Evolutionary conservation across 371 early-diverging fungal species (phyloP), one percentile per base, ranked within the genome.

Genomic region (Rhizopus sp.): DNA sequence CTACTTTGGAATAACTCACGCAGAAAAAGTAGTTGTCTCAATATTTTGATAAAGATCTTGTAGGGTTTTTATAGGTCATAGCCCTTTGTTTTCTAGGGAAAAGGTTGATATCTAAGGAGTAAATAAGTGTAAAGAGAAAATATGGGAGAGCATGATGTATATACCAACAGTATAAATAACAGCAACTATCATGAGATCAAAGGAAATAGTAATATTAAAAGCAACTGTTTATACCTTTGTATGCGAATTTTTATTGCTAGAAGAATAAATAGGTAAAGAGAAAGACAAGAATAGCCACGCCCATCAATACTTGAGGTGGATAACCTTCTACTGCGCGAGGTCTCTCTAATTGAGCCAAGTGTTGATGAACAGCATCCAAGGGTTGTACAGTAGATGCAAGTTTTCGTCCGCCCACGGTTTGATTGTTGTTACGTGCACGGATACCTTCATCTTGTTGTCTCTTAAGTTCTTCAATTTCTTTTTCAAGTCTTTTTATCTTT

Each of bases 281-380:
- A 41, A 66, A 66, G 9, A 58, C 58, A 12, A 66, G 41, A 10
- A 54, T 31, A 15, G 53, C 59, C 30, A 64, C 51, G 29, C 48
- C 57, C 7, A 64, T 16, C 3, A 66, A 50, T 0, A 66, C 62
- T 32, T 61, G 66, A 40, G 62, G 59, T 12, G 58, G 58, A 54
- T 66, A 58, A 5, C 83, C 82, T 49, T 82, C 83, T 30, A 69
- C 58, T 17, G 69, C 62, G n/a, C 69, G 66, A 30, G 70, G 75
- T 49, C 77, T 77, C 63, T 81, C 70, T 32, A 81, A 64, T 17
- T 75, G 73, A n/a, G 83, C 80, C 42, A 83, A 68, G 63, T 79
- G 78, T 50, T 80, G 80, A 59, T 80, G 80, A 29, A 77, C 77
- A 10, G 80, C 77, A 57, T 80, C 80, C 40, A 65, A 61, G 13